Percentiles rank a stretch among this genome's conserved stretches.
These are phyloP conservation scores for Yarrowia divulgata DNA, from an alignment of 805 yeast species.

Conservation along the genomic window DNA sequence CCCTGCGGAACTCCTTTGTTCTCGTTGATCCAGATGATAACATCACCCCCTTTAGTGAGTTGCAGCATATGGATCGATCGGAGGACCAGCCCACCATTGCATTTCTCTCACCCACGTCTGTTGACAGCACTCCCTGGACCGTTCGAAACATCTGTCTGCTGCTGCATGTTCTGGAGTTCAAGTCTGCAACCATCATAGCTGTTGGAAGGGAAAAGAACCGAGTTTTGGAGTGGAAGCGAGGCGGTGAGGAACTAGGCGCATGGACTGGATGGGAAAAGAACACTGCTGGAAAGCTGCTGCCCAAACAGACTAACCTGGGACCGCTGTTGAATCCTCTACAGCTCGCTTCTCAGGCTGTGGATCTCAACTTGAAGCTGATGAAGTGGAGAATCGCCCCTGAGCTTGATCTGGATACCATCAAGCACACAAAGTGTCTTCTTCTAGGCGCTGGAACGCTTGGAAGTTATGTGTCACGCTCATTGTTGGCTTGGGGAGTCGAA, in stretches of 20 bases:
- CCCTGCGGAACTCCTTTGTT: neutral
- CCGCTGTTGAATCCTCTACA: constrained; percentile 79
- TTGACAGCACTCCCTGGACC: constrained; percentile 13
- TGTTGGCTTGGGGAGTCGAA: constrained; percentile 94
- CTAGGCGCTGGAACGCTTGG: constrained; percentile 98
- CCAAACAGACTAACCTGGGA: constrained; percentile 84
- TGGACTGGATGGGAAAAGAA: constrained; percentile 93
- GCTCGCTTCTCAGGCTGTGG: constrained; percentile 90
- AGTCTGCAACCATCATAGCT: neutral
- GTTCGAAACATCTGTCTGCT: constrained; percentile 40
- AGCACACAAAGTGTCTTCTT: constrained; percentile 67
- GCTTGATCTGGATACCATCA: constrained; percentile 70
- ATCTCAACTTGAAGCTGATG: constrained; percentile 89
- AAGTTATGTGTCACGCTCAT: constrained; percentile 82
- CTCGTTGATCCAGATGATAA: constrained; percentile 20
- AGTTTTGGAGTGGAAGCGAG: constrained; percentile 38
- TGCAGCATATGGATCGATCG: neutral
- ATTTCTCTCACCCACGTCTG: neutral
- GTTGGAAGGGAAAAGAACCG: constrained; percentile 2
- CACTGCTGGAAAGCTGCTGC: constrained; percentile 69
- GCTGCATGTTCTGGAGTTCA: constrained; percentile 41
- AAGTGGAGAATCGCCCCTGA: constrained; percentile 94
- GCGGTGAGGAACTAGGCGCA: neutral
- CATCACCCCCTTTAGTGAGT: constrained; percentile 1
- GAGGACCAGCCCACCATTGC: neutral